A percentile compares a stretch with the other conserved stretches of the same genome.
These are phyloP conservation scores for Multifurca ochricompacta DNA, from an alignment of 768 basidiomycete species.

Conservation along the genomic window DNA sequence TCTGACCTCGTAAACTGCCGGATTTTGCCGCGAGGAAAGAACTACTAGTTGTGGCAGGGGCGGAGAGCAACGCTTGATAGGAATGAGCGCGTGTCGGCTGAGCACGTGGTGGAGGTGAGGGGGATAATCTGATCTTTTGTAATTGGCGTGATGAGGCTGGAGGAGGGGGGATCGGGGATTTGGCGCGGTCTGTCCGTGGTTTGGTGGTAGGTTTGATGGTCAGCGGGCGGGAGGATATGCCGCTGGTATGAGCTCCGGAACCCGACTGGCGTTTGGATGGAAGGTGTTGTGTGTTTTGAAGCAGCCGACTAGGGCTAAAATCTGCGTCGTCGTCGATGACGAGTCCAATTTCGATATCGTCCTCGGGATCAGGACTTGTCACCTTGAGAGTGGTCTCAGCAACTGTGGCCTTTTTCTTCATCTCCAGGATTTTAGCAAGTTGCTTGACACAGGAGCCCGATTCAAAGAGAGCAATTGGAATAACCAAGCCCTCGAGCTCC, in stretches of 20 bases:
- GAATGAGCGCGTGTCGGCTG: slow-evolving; percentile 48
- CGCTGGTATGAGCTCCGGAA: slow-evolving; percentile 48
- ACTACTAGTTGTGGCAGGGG: slow-evolving; percentile 40
- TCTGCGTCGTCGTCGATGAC: slow-evolving; percentile 78
- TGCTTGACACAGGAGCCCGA: slow-evolving; percentile 51
- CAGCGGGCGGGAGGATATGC: slow-evolving; percentile 41
- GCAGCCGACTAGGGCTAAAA: slow-evolving; percentile 69
- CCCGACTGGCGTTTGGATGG: slow-evolving; percentile 27
- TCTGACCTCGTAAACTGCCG: slow-evolving; percentile 72
- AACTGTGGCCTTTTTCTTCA: slow-evolving; percentile 48
- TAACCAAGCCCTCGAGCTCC: slow-evolving; percentile 72
- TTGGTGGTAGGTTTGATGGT: slow-evolving; percentile 58
- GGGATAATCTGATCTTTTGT: slow-evolving; percentile 58
- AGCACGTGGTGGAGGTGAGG: slow-evolving; percentile 55
- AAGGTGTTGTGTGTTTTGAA: slow-evolving; percentile 41
- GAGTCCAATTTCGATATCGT: slow-evolving; percentile 81
- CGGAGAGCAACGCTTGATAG: slow-evolving; percentile 43
- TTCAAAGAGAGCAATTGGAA: slow-evolving; percentile 70
- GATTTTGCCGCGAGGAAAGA: slow-evolving; percentile 63
- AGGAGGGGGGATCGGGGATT: slow-evolving; percentile 65
- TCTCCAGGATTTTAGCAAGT: slow-evolving; percentile 43
- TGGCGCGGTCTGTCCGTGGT: slow-evolving; percentile 54
- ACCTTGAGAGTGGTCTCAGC: slow-evolving; percentile 46
- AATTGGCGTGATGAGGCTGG: slow-evolving; percentile 62
- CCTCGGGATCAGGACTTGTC: slow-evolving; percentile 60